These are phyloP conservation scores for Prinsepia uniflora DNA, from an alignment of 306 rosid species.

Conservation along the genomic window DNA sequence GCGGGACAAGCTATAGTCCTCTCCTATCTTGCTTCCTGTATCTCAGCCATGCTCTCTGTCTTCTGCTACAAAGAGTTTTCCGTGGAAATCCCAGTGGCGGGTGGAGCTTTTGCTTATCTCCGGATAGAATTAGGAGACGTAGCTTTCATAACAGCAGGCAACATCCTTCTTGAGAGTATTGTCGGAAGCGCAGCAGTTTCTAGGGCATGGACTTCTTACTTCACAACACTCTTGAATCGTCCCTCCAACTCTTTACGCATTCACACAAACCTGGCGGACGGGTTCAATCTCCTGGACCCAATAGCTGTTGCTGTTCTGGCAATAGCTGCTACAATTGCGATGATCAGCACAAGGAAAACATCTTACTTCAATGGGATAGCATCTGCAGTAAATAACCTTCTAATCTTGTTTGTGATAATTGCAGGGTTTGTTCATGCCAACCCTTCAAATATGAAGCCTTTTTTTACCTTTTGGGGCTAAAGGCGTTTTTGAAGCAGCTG, in stretches of 20 bases:
- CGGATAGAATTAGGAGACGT: slow-evolving; percentile 72
- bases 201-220: slow-evolving; percentile 79
- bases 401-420: slow-evolving; percentile 50
- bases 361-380: slow-evolving; percentile 67
- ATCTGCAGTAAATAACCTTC: slow-evolving; percentile 46
- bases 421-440: slow-evolving; percentile 51
- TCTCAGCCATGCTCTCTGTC: slow-evolving; percentile 81
- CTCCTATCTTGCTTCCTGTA: slow-evolving; percentile 64
- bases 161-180: slow-evolving; percentile 64
- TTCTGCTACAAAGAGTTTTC: slow-evolving; percentile 81
- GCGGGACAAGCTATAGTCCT: slow-evolving; percentile 75
- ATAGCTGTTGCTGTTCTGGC: slow-evolving; percentile 54
- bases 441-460: slow-evolving; percentile 49
- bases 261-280: slow-evolving; percentile 40
- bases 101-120: slow-evolving; percentile 74
- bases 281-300: slow-evolving; percentile 64
- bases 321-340: slow-evolving; percentile 38
- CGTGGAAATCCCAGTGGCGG: slow-evolving; percentile 73
- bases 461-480: slow-evolving; percentile 56
- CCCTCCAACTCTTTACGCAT: slow-evolving; percentile 46
- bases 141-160: slow-evolving; percentile 76
- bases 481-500: slow-evolving; percentile 68
- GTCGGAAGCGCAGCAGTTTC: slow-evolving; percentile 65
- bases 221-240: slow-evolving; percentile 51
- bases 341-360: slow-evolving; percentile 63